phyloP scores from a whole-genome alignment of 2,329 filamentous ascomycete species.

The Hypomyces rosellus region DNA sequence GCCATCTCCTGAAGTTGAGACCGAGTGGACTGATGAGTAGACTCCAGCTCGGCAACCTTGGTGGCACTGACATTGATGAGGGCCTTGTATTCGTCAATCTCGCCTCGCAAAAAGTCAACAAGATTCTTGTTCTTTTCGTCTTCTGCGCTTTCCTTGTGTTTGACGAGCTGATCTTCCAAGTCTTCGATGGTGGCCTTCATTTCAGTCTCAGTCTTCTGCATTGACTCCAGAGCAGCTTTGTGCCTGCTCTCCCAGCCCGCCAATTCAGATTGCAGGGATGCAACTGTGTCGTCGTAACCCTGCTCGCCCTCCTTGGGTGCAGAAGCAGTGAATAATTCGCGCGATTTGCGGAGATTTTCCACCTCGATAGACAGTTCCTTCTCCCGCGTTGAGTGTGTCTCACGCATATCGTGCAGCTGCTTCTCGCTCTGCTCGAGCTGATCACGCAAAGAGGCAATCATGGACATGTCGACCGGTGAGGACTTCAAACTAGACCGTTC shows the following conservation, averaged over 20 bases:
- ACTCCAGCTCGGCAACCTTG: constrained; percentile 68
- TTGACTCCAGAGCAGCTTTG: constrained; percentile 58
- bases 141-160: constrained; percentile 16
- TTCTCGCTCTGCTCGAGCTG: constrained; percentile 83
- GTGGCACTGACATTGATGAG: constrained; percentile 62
- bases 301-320: constrained; percentile 26
- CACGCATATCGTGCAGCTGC: constrained; percentile 67
- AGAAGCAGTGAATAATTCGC: constrained; percentile 26
- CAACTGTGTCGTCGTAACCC: constrained; percentile 52
- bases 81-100: constrained; percentile 76
- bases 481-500: constrained; percentile 84
- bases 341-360: constrained; percentile 54
- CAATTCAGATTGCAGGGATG: constrained; percentile 64
- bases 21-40: constrained; percentile 60
- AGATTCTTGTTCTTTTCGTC: constrained; percentile 53
- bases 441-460: constrained; percentile 79
- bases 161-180: constrained; percentile 55
- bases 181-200: constrained; percentile 67
- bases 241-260: constrained; percentile 72
- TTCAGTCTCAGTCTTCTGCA: constrained; percentile 65
- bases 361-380: constrained; percentile 67
- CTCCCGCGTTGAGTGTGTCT: constrained; percentile 67
- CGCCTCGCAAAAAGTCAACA: constrained; percentile 56
- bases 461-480: constrained; percentile 82
- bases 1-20: constrained; percentile 62